These are phyloP conservation scores for Claviceps fusiformis DNA, from an alignment of 2,329 filamentous ascomycete genomes.

Conservation along the genomic window DNA sequence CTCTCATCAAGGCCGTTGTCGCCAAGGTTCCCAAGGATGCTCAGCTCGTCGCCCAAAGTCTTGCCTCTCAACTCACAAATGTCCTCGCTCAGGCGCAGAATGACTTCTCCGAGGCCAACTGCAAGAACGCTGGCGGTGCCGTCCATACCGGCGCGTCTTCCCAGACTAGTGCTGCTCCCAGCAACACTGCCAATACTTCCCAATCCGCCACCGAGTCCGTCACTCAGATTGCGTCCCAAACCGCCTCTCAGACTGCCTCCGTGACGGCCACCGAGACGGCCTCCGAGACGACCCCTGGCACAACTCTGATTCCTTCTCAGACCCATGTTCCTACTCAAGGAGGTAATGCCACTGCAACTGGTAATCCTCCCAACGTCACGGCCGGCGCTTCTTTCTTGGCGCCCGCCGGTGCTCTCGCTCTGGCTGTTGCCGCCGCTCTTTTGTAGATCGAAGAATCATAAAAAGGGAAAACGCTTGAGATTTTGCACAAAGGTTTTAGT, in stretches of 20 bases:
- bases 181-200: not conserved
- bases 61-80: conserved; percentile 13
- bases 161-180: not conserved
- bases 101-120: conserved; percentile 17
- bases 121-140: conserved; percentile 12
- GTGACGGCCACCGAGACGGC: not conserved
- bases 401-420: conserved; percentile 8
- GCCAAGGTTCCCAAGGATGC: conserved; percentile 16
- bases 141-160: not conserved
- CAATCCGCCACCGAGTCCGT: conserved; percentile 1
- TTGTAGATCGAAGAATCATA: not conserved
- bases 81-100: conserved; percentile 12
- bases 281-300: not conserved
- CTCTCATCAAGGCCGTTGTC: conserved; percentile 18
- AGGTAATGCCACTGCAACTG: conserved; percentile 1
- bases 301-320: conserved; percentile 2
- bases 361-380: conserved; percentile 4
- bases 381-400: conserved; percentile 9
- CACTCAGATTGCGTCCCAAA: not conserved
- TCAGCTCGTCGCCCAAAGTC: conserved; percentile 14
- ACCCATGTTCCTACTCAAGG: conserved; percentile 2
- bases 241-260: not conserved
- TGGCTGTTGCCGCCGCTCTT: conserved; percentile 8
- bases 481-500: not conserved
- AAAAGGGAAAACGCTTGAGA: not conserved